Evolutionary conservation across 148 eudicot species (phyloP).

Genomic region (Rhododendron ferrugineum): DNA sequence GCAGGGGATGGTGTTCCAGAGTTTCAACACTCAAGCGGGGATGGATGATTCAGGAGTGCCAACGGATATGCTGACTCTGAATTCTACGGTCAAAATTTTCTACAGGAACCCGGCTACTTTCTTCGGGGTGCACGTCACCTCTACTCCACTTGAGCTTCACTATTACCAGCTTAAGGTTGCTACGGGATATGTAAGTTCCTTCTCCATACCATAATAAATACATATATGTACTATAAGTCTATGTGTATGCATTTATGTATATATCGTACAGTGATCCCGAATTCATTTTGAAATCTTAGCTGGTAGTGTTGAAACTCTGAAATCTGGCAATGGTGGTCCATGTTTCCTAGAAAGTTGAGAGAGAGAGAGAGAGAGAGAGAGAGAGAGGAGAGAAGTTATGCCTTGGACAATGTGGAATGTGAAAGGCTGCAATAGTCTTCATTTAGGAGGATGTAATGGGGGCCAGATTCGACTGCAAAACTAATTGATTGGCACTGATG

Average conservation of each 20-base stretch:
- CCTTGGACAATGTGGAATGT: slow-evolving; percentile 2
- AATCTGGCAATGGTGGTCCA: slow-evolving; percentile 6
- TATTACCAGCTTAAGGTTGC: slow-evolving; percentile 53
- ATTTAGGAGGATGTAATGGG: not conserved
- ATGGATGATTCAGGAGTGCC: slow-evolving; percentile 60
- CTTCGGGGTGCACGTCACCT: slow-evolving; percentile 79
- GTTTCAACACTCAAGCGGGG: slow-evolving; percentile 61
- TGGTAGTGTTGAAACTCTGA: not conserved
- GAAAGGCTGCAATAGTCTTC: slow-evolving; percentile 7
- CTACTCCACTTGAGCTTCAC: slow-evolving; percentile 53
- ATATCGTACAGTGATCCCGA: not conserved
- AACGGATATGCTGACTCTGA: slow-evolving; percentile 60
- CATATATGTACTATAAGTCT: not conserved
- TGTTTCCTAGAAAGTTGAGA: not conserved
- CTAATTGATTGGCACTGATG: not conserved
- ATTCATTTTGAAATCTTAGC: not conserved
- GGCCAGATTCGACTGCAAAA: not conserved
- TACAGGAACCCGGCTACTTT: slow-evolving; percentile 71
- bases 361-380: not conserved
- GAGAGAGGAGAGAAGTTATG: not conserved
- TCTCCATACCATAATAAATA: not conserved
- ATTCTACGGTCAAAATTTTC: slow-evolving; percentile 62
- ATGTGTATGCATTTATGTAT: not conserved
- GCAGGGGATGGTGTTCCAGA: slow-evolving; percentile 61
- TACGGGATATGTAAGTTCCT: slow-evolving; percentile 47